Evolutionary conservation across 73 alveolate species (phyloP).

Genomic region (Diophrys sp.): DNA sequence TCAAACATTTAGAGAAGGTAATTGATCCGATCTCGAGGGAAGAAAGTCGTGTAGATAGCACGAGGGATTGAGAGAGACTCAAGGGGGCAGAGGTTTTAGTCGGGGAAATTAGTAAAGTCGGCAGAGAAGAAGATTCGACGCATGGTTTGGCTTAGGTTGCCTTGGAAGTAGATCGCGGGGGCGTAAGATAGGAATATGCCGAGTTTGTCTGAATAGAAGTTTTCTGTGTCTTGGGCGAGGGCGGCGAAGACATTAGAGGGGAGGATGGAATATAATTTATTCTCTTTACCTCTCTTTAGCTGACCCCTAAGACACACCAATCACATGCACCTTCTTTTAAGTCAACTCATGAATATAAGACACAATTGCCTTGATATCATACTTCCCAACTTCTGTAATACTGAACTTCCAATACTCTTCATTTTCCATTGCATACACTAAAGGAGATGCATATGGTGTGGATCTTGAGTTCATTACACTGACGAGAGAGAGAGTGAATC

Average conservation of each 20-base stretch:
- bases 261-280: no score
- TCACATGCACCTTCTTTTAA: slow-evolving; percentile 55
- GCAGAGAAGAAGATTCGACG: not conserved
- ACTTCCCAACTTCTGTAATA: slow-evolving; percentile 71
- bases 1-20: not conserved
- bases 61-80: not conserved
- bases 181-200: slow-evolving; percentile 59
- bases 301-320: slow-evolving; percentile 83
- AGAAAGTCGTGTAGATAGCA: not conserved
- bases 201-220: slow-evolving; percentile 40
- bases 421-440: slow-evolving; percentile 12
- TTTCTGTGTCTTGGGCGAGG: slow-evolving; percentile 42
- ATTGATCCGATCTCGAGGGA: not conserved
- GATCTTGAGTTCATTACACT: not conserved
- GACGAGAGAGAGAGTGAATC: no score
- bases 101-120: not conserved
- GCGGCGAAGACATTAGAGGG: slow-evolving; percentile 79
- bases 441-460: not conserved
- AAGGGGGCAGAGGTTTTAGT: not conserved
- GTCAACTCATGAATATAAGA: slow-evolving; percentile 52
- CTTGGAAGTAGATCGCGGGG: slow-evolving; percentile 38
- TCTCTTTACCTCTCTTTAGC: no score
- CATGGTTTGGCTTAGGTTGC: not conserved
- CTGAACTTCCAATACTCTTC: slow-evolving; percentile 69
- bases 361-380: slow-evolving; percentile 70